Evolutionary conservation across 2,329 filamentous ascomycete genomes (phyloP), one percentile per base, ranked within the genome.

Genomic region (Lasiodiplodia sp.): DNA sequence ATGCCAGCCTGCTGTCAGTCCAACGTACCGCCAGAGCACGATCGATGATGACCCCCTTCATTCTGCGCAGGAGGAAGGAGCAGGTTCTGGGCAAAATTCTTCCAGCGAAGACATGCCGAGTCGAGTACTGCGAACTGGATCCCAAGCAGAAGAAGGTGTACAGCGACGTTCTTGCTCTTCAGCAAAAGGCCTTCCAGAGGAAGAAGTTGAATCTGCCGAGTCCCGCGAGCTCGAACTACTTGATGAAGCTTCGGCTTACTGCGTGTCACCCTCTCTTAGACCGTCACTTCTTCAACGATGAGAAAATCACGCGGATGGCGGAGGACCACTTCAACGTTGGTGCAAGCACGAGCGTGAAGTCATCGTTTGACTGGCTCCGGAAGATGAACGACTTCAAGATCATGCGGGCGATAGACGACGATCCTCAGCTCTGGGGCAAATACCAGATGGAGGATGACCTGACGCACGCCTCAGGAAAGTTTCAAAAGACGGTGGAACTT

Each of bases 11-110:
- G 12, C 83, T 99, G 1, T 97, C 96, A 25, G 91, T 89, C 55
- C 93, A 97, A 77, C 91, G 96, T 52, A 96, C 98, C 68, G 88
- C 89, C 68, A 88, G 94, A 55, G 96, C 96, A 2, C 90, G 94
- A 67, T 93, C 92, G 0, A 99, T 99, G 84, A 88, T 99, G 75
- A 93, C 94, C 28, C 96, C 96, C 0, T 99, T 99, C 77, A 96
- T 99, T 66, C 84, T 99, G 2, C 93, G 97, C 71, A 88, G 96
- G 8, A 95, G 96, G 82, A 99, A 99, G 82, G 89, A 92, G 60
- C 94, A 98, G 75, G 94, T 97, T 10, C 86, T 98, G 55, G 49
- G 34, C 7, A 85, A 86, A 57, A 91, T 96, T 75, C 86, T 99
- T 71, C 94, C 96, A 0, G 84, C 86, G 64, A 98, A 98, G 82